Evolutionary conservation across 2,329 filamentous ascomycete species (phyloP).

Genomic region (Aureobasidium mangrovei): DNA sequence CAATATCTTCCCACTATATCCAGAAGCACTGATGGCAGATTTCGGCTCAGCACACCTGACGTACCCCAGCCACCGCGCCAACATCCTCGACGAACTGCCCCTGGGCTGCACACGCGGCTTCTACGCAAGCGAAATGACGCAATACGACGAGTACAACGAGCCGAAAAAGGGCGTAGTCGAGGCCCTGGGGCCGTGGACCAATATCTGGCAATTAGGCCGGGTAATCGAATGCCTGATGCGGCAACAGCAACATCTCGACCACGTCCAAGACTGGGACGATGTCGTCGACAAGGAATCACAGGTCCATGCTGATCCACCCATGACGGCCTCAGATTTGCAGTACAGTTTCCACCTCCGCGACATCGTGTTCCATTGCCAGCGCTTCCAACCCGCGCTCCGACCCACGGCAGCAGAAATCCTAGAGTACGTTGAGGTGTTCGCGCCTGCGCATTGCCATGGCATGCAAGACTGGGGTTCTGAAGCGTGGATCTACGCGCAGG

Average conservation of each 20-base stretch:
- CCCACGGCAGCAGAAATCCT: background rate
- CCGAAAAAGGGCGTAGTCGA: background rate
- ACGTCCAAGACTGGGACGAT: background rate
- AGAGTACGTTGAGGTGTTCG: background rate
- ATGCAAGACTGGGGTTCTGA: background rate
- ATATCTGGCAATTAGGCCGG: background rate
- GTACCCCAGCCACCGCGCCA: background rate
- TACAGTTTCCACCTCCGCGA: background rate
- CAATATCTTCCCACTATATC: background rate
- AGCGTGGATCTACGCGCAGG: background rate
- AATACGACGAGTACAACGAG: background rate
- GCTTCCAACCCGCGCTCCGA: background rate
- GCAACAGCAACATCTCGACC: background rate
- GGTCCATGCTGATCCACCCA: background rate
- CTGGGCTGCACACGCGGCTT: background rate
- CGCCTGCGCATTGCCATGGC: background rate
- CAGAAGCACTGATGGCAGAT: background rate
- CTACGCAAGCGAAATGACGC: background rate
- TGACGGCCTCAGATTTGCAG: background rate
- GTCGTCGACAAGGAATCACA: background rate
- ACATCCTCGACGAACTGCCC: background rate
- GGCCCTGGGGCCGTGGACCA: background rate
- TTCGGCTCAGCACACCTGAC: background rate
- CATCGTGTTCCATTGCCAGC: background rate
- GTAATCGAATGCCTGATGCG: constrained; percentile 1